Evolutionary conservation across 148 eudicot species (phyloP), one percentile per base, ranked within the genome.

Genomic region (Fagopyrum tataricum): DNA sequence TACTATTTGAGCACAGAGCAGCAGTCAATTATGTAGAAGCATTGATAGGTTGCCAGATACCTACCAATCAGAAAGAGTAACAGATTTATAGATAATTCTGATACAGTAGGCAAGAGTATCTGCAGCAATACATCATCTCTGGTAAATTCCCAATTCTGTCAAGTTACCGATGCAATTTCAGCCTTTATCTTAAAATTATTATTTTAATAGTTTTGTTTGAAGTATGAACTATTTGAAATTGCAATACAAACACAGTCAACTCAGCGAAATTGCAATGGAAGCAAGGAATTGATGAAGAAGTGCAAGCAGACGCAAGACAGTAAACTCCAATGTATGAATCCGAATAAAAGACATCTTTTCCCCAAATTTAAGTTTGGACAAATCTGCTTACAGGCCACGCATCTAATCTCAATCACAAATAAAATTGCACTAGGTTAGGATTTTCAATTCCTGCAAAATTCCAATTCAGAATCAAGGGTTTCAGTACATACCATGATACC

Each of bases 401-500:
- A 26, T 61, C 41, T 39, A 64, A 37, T 31, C 31, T 6, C 69
- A 39, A 64, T 43, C 13, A 43, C 15, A 18, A 13, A 64, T 24
- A 0, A 18, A 64, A 39, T 15, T 37, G 20, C 69, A 39, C 15
- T 64, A 6, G 7, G 37, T 64, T 64, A 13, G 69, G 69, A 40
- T 61, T 8, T 61, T 26, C 2, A 4, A 17, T 24, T 61, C 17
- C 14, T 24, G 41, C 14, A 26, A 61, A 61, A 31, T 11, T 4
- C 67, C 40, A 37, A 37, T 31, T 37, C 44, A 37, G 44, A 64
- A 64, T 9, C 21, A 64, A 37, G 31, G 44, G 31, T 12, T 31
- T 37, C 18, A 64, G 42, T 14, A 13, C 69, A 64, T 64, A 64
- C 69, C 69, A 64, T 42, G 14, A 64, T 64, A 64, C 69, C 69